phyloP scores from a whole-genome alignment of 1,284 basidiomycete species.

The Neonothopanus nambi region DNA sequence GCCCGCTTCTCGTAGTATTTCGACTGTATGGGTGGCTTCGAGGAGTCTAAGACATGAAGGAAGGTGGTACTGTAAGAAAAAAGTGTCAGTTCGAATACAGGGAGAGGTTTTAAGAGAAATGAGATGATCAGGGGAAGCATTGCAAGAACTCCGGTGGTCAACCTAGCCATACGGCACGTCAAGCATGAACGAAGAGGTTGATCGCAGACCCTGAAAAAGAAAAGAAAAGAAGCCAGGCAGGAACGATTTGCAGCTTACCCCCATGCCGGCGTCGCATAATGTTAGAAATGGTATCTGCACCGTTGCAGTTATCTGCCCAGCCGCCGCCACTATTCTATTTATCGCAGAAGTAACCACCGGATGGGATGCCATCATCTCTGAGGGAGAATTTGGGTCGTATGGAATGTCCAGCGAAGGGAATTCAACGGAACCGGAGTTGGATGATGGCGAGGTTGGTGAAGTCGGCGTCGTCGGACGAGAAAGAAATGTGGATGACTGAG shows the following conservation, averaged over 20 bases:
- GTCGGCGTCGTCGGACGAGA: conserved; percentile 6
- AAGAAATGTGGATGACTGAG: conserved; percentile 1
- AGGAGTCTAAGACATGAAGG: conserved; percentile 68
- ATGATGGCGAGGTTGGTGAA: conserved; percentile 1
- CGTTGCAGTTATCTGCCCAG: conserved; percentile 60
- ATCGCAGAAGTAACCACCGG: conserved; percentile 60
- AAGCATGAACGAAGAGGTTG: too few relatives aligned
- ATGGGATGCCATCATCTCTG: conserved; percentile 56
- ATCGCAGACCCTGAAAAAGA: too few relatives aligned
- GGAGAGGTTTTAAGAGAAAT: neutral
- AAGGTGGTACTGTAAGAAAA: conserved; percentile 59
- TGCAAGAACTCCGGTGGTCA: too few relatives aligned
- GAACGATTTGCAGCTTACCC: conserved; percentile 50
- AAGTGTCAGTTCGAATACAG: neutral
- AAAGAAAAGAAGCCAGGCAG: conserved; percentile 1
- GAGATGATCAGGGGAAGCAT: too few relatives aligned
- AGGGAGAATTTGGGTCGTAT: conserved; percentile 43
- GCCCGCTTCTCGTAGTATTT: conserved; percentile 64
- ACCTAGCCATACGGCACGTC: too few relatives aligned
- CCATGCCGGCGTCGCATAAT: conserved; percentile 67
- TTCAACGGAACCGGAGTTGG: conserved; percentile 36
- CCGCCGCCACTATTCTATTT: conserved; percentile 63
- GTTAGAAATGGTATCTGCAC: conserved; percentile 68
- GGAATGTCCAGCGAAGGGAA: conserved; percentile 61
- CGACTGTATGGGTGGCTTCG: conserved; percentile 65